Evolutionary conservation across 2,329 filamentous ascomycete genomes (phyloP).

Genomic region (Neofusicoccum ribis): DNA sequence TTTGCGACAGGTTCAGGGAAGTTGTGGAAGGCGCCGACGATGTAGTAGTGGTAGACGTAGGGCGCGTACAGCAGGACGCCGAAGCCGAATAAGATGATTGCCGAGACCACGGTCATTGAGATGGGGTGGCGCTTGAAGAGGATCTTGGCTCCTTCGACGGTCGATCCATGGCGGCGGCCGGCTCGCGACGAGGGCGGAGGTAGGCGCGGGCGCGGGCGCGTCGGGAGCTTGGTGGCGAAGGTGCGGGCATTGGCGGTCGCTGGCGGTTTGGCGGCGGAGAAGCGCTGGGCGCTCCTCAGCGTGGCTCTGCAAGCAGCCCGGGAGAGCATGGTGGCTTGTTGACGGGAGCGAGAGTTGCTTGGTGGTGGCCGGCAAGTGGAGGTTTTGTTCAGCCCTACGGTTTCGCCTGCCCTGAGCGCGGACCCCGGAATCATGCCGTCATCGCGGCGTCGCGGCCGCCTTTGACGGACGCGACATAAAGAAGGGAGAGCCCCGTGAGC

Average conservation of each 20-base stretch:
- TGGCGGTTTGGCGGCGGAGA: conserved; percentile 30
- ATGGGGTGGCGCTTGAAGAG: conserved; percentile 43
- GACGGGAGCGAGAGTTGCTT: conserved; percentile 8
- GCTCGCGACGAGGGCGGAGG: conserved; percentile 27
- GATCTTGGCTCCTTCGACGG: conserved; percentile 31
- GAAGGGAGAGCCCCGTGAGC: neutral
- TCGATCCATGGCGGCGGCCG: conserved; percentile 30
- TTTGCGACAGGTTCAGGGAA: conserved; percentile 72
- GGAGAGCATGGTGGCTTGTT: conserved; percentile 36
- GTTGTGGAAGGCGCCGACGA: conserved; percentile 52
- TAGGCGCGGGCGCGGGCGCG: conserved; percentile 26
- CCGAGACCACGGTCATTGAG: conserved; percentile 37
- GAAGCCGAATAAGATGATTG: conserved; percentile 41
- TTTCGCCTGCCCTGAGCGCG: conserved; percentile 10
- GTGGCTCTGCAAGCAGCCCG: conserved; percentile 33
- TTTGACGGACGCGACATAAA: conserved; percentile 9
- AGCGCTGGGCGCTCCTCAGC: conserved; percentile 25
- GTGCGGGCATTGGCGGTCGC: conserved; percentile 22
- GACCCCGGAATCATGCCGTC: conserved; percentile 8
- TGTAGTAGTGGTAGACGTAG: conserved; percentile 49
- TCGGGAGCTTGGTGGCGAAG: conserved; percentile 25
- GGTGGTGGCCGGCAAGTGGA: neutral
- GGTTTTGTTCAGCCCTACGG: conserved; percentile 20
- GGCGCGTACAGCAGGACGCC: conserved; percentile 46
- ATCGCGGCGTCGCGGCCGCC: conserved; percentile 1